These are phyloP conservation scores for Zalaria sp. DNA, from an alignment of 2,329 filamentous ascomycete species.

Conservation along the genomic window DNA sequence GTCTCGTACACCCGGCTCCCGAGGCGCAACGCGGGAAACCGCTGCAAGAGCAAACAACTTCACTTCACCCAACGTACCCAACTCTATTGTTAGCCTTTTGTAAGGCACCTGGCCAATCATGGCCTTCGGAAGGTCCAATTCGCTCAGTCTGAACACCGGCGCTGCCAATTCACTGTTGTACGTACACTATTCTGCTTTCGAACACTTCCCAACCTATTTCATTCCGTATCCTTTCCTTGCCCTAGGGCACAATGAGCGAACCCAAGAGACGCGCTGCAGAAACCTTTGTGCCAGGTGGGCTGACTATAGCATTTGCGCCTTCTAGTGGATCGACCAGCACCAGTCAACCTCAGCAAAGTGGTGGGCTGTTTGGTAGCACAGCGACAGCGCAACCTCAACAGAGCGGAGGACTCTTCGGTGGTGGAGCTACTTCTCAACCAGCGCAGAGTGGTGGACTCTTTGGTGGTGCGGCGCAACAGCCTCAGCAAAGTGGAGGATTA, in stretches of 20 bases:
- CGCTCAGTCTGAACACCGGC: slow-evolving; percentile 41
- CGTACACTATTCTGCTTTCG: slow-evolving; percentile 5
- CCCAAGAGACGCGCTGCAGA: not conserved
- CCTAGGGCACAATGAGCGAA: not conserved
- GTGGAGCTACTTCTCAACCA: slow-evolving; percentile 1
- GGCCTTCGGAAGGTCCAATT: slow-evolving; percentile 34
- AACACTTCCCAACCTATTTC: no score
- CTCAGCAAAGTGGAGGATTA: slow-evolving; percentile 6
- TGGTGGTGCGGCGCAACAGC: slow-evolving; percentile 13
- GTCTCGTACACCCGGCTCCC: no score
- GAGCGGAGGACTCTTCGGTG: not conserved
- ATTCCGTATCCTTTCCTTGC: not conserved
- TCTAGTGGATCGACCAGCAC: not conserved
- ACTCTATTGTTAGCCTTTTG: not conserved
- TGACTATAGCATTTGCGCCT: slow-evolving; percentile 1
- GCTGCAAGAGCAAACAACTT: not conserved
- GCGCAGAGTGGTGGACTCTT: slow-evolving; percentile 2
- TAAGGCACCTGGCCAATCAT: slow-evolving; percentile 9
- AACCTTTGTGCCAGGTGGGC: slow-evolving; percentile 1
- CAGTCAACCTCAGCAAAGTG: not conserved
- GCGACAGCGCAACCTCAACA: not conserved
- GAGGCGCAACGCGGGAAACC: no score
- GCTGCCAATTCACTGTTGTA: slow-evolving; percentile 25
- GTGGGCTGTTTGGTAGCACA: slow-evolving; percentile 1
- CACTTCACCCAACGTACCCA: not conserved